A percentile compares a stretch with the other conserved stretches of the same genome.
phyloP scores from a whole-genome alignment of 331 rosid genomes.

The Prunus yedoensis region DNA sequence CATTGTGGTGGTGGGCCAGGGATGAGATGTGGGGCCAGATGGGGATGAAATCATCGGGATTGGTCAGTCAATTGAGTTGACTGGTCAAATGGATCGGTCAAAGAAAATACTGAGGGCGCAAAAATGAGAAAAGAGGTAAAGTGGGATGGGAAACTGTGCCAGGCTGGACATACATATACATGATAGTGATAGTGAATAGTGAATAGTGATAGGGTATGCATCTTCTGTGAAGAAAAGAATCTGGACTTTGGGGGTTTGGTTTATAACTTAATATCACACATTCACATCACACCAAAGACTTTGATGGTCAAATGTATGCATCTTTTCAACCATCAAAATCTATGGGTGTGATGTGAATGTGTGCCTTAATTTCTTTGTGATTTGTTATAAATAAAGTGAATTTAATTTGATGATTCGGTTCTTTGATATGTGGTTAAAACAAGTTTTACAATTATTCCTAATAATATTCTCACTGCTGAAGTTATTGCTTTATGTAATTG shows the following conservation, averaged over 20 bases:
- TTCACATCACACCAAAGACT: conserved; percentile 15
- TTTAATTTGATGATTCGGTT: no score
- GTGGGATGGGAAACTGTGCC: conserved; percentile 56
- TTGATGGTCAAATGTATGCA: no score
- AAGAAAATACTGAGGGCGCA: conserved; percentile 35
- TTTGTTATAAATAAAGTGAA: no score
- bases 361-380: no score
- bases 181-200: neutral
- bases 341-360: no score
- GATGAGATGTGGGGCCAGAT: conserved; percentile 37
- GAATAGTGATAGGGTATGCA: conserved; percentile 18
- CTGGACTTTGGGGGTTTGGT: conserved; percentile 34
- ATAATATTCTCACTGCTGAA: no score
- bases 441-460: no score
- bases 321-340: no score
- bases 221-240: conserved; percentile 57
- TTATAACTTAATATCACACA: neutral
- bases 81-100: conserved; percentile 68
- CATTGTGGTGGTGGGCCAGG: conserved; percentile 32
- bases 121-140: conserved; percentile 31
- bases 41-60: conserved; percentile 49
- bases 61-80: conserved; percentile 59
- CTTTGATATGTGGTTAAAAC: no score
- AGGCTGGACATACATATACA: conserved; percentile 4
- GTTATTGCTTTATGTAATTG: no score